phyloP scores from a whole-genome alignment of 345 rosid genomes.

The Sisymbrium altissimum region DNA sequence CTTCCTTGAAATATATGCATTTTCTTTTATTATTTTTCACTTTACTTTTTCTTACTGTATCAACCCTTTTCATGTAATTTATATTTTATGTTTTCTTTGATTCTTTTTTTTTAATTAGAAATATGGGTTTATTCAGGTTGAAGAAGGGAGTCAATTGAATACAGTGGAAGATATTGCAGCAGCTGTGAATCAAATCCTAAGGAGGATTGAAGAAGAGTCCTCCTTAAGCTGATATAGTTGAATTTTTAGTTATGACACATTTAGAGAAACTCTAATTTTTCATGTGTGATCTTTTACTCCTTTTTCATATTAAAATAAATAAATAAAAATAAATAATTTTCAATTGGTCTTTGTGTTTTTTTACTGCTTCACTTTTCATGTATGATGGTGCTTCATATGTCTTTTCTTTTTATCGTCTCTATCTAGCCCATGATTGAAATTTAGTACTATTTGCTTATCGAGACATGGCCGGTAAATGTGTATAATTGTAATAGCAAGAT shows the following conservation, averaged over 20 bases:
- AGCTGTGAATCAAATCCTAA: conserved; percentile 64
- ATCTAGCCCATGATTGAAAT: not conserved
- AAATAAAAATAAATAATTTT: not conserved
- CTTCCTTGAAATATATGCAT: conserved; percentile 26
- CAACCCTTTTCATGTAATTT: conserved; percentile 1
- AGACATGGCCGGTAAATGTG: not conserved
- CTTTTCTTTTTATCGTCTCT: not conserved
- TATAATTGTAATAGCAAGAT: not conserved
- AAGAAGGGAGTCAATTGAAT: conserved; percentile 74
- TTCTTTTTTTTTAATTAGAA: not conserved
- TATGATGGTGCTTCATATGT: not conserved
- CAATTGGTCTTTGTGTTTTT: not conserved
- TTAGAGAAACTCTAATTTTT: conserved; percentile 25
- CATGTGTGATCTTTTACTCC: conserved; percentile 19
- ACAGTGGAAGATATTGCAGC: conserved; percentile 88
- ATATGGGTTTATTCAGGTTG: conserved; percentile 45
- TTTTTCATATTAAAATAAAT: conserved; percentile 11
- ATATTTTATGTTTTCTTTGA: not conserved
- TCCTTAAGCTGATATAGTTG: conserved; percentile 27
- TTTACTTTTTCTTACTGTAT: conserved; percentile 6
- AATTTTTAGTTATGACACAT: conserved; percentile 15
- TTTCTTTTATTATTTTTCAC: not conserved
- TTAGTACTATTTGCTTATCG: not conserved
- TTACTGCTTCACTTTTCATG: not conserved
- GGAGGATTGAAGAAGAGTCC: conserved; percentile 62